Percentiles rank a stretch among this genome's conserved stretches.
Conservation (phyloP, 305 asterid species). For the Coffea humblotiana region DNA sequence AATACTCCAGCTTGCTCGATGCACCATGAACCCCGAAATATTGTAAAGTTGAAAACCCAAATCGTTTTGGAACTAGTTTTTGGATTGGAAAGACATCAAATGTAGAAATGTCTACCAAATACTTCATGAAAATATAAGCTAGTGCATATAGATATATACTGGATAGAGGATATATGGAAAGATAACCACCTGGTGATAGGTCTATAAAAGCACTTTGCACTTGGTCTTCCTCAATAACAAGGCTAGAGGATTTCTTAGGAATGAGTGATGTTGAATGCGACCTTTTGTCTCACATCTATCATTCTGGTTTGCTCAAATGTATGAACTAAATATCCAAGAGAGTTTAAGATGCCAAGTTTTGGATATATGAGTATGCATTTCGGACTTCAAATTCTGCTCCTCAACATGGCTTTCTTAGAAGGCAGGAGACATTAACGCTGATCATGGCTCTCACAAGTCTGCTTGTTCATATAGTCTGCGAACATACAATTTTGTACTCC, state of each 20-base stretch:
- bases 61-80: neutral
- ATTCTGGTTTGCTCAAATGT: too few relatives aligned
- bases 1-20: neutral
- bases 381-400: neutral
- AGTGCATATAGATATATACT: neutral
- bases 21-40: neutral
- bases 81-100: neutral
- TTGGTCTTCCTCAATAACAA: conserved; percentile 29
- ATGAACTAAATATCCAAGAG: too few relatives aligned
- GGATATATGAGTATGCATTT: neutral
- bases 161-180: conserved; percentile 9
- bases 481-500: neutral
- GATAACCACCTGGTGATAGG: conserved; percentile 88
- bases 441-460: neutral
- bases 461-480: neutral
- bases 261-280: too few relatives aligned
- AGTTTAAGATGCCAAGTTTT: neutral
- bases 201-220: conserved; percentile 89
- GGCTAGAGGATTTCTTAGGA: too few relatives aligned
- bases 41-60: neutral
- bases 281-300: neutral
- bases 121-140: neutral
- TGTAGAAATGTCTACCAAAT: neutral
- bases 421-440: neutral
- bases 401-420: neutral